phyloP scores from a whole-genome alignment of 2,329 filamentous ascomycete genomes.

The Lachnellula hyalina region DNA sequence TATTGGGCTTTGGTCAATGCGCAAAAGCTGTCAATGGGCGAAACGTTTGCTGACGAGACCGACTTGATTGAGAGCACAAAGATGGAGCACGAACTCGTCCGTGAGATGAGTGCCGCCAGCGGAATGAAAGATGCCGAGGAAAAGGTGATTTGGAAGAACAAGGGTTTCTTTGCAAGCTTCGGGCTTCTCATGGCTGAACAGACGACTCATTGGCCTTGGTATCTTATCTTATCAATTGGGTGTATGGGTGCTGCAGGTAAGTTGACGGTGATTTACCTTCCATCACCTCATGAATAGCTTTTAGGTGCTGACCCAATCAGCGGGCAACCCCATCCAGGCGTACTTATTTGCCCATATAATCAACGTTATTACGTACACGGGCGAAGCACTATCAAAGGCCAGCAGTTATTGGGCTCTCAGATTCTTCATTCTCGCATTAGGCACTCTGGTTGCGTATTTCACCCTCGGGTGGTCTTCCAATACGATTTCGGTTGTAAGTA shows the following conservation, averaged over 20 bases:
- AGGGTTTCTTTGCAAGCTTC: slow-evolving; percentile 44
- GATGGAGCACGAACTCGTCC: slow-evolving; percentile 14
- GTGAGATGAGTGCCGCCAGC: slow-evolving; percentile 20
- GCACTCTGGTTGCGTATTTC: slow-evolving; percentile 33
- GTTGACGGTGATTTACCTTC: slow-evolving; percentile 16
- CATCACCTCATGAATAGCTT: slow-evolving; percentile 1
- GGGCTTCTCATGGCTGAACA: slow-evolving; percentile 54
- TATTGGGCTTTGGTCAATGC: slow-evolving; percentile 65
- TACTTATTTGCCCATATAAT: slow-evolving; percentile 32
- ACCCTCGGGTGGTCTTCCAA: slow-evolving; percentile 36
- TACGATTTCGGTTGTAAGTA: slow-evolving; percentile 31
- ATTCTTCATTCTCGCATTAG: slow-evolving; percentile 43
- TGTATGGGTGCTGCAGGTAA: slow-evolving; percentile 26
- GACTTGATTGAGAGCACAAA: slow-evolving; percentile 19
- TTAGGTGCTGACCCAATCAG: not conserved
- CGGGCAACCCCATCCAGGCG: slow-evolving; percentile 34
- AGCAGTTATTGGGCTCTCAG: slow-evolving; percentile 45
- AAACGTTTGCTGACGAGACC: slow-evolving; percentile 22
- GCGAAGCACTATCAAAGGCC: slow-evolving; percentile 16
- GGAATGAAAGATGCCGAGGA: slow-evolving; percentile 18
- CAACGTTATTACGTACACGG: slow-evolving; percentile 23
- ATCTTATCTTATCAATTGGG: slow-evolving; percentile 44
- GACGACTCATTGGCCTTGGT: slow-evolving; percentile 44
- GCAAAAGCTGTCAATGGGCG: slow-evolving; percentile 37
- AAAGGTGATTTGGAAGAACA: slow-evolving; percentile 30